Percentiles rank a stretch among this genome's conserved stretches.
Evolutionary conservation across 768 basidiomycete genomes (phyloP).

Genomic region (Tremella mesenterica): DNA sequence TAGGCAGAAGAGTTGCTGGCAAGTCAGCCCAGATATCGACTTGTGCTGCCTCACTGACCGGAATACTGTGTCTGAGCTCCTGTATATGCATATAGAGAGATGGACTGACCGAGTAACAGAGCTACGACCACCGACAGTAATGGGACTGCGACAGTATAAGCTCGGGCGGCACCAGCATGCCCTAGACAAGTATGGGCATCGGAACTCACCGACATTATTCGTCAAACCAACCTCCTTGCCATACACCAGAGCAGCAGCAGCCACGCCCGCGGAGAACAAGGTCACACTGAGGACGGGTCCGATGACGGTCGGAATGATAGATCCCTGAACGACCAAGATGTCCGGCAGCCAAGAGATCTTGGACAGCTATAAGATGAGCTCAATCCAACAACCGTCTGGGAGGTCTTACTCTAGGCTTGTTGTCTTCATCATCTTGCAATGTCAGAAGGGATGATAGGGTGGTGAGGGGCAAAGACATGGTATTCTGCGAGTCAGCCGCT

Average conservation of each 20-base stretch:
- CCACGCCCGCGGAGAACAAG: slow-evolving; percentile 53
- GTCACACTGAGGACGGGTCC: slow-evolving; percentile 82
- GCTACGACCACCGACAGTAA: slow-evolving; percentile 86
- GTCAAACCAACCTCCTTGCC: slow-evolving; percentile 60
- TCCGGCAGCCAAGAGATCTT: slow-evolving; percentile 72
- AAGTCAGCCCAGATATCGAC: slow-evolving; percentile 2
- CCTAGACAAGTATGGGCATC: background rate
- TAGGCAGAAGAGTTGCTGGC: slow-evolving; percentile 30
- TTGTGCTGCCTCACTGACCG: slow-evolving; percentile 12
- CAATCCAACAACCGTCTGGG: background rate
- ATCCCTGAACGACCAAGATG: slow-evolving; percentile 69
- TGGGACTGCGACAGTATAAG: slow-evolving; percentile 50
- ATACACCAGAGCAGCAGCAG: slow-evolving; percentile 39
- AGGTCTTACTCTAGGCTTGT: slow-evolving; percentile 28
- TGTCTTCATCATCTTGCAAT: slow-evolving; percentile 36
- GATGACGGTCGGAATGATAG: slow-evolving; percentile 64
- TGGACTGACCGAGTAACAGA: slow-evolving; percentile 60
- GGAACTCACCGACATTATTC: slow-evolving; percentile 56
- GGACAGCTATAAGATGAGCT: slow-evolving; percentile 20
- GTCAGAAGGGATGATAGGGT: slow-evolving; percentile 30
- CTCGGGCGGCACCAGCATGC: background rate
- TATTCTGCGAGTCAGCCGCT: slow-evolving; percentile 3
- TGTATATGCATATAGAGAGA: background rate
- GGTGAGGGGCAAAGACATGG: slow-evolving; percentile 15
- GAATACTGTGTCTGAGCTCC: slow-evolving; percentile 11